phyloP scores from a whole-genome alignment of 345 rosid genomes.

The Conringia planisiliqua region DNA sequence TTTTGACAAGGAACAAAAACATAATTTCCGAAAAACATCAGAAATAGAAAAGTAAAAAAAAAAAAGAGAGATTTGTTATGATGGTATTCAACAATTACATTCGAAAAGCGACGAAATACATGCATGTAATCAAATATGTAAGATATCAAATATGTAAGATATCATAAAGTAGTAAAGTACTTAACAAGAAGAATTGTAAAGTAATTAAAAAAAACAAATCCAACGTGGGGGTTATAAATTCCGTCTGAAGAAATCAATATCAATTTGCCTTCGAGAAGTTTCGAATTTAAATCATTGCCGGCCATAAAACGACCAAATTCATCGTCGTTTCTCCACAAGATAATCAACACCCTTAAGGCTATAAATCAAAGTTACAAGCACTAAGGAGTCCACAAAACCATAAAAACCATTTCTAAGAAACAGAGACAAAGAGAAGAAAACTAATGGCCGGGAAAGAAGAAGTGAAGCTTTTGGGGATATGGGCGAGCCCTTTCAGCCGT shows the following conservation, averaged over 20 bases:
- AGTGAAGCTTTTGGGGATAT: slow-evolving; percentile 43
- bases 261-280: background rate
- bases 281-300: background rate
- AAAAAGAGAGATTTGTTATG: background rate
- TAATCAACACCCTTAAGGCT: slow-evolving; percentile 2
- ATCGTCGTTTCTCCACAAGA: background rate
- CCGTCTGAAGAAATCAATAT: background rate
- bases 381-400: background rate
- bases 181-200: background rate
- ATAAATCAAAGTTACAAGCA: slow-evolving; percentile 5
- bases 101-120: background rate
- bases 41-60: background rate
- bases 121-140: background rate
- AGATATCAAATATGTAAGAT: background rate
- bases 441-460: slow-evolving; percentile 34
- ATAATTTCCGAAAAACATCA: background rate
- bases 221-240: background rate
- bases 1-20: background rate
- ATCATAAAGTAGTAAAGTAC: background rate
- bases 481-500: slow-evolving; percentile 44
- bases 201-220: background rate
- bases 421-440: background rate
- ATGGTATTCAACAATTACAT: background rate
- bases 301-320: background rate
- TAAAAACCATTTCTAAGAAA: background rate